These are phyloP conservation scores for Dianthus caryophyllus DNA, from an alignment of 148 eudicot species.

Conservation along the genomic window DNA sequence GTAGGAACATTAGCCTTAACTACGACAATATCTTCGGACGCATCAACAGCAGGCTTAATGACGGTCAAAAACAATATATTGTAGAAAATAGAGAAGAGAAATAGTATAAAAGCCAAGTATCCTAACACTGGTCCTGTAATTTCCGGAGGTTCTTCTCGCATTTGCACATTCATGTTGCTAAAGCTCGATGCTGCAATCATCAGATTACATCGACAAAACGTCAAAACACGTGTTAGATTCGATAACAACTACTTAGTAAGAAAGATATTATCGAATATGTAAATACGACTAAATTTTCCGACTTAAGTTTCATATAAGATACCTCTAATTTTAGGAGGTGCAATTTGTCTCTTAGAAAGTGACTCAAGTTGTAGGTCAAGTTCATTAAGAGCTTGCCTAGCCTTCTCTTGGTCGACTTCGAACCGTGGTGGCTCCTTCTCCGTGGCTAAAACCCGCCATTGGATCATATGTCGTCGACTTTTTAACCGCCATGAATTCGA, in stretches of 20 bases:
- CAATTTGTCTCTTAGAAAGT: slow-evolving; percentile 37
- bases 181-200: slow-evolving; percentile 38
- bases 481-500: neutral
- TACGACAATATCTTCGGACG: slow-evolving; percentile 27
- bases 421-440: slow-evolving; percentile 50
- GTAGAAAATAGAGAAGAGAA: slow-evolving; percentile 44
- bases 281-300: too few species aligned
- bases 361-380: slow-evolving; percentile 58
- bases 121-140: slow-evolving; percentile 35
- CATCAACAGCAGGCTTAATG: slow-evolving; percentile 59
- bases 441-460: slow-evolving; percentile 27
- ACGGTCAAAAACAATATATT: slow-evolving; percentile 49
- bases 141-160: slow-evolving; percentile 30
- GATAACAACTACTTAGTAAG: too few species aligned
- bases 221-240: too few species aligned
- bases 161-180: slow-evolving; percentile 24
- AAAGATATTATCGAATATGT: neutral
- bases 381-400: slow-evolving; percentile 58
- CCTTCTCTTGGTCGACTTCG: slow-evolving; percentile 57
- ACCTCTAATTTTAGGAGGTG: slow-evolving; percentile 53
- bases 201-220: neutral
- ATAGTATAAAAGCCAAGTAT: slow-evolving; percentile 32
- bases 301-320: too few species aligned
- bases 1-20: slow-evolving; percentile 13
- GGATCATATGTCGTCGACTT: neutral